Conservation (phyloP, 352 stramenopile species). For the Pythium phragmitis region DNA sequence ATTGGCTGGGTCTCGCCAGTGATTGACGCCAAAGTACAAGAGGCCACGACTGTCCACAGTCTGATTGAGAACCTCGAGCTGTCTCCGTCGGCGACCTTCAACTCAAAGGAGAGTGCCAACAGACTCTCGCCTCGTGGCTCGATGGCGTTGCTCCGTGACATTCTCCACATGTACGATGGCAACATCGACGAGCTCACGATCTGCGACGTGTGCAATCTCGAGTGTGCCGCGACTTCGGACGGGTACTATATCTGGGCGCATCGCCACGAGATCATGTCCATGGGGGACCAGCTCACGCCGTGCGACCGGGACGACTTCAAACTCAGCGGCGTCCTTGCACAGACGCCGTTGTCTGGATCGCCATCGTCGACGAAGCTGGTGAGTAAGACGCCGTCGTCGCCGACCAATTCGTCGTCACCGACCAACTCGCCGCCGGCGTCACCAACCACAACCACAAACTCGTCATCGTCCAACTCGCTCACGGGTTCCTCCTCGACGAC, state of each 20-base stretch:
- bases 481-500: neutral
- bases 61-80: conserved; percentile 23
- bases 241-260: conserved; percentile 27
- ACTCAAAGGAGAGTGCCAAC: conserved; percentile 8
- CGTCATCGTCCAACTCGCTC: conserved; percentile 11
- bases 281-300: conserved; percentile 25
- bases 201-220: conserved; percentile 22
- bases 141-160: conserved; percentile 25
- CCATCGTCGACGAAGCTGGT: neutral
- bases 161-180: conserved; percentile 17
- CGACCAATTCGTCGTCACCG: conserved; percentile 10
- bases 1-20: conserved; percentile 13
- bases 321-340: conserved; percentile 7
- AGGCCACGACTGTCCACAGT: conserved; percentile 16
- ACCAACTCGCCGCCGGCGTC: conserved; percentile 3
- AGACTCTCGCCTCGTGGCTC: conserved; percentile 20
- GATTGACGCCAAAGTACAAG: conserved; percentile 7
- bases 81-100: conserved; percentile 3
- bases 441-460: neutral
- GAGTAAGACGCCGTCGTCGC: neutral
- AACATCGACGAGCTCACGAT: conserved; percentile 29
- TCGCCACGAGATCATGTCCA: conserved; percentile 26
- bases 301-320: conserved; percentile 27
- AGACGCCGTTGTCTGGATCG: neutral
- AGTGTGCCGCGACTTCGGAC: conserved; percentile 22